Conservation (phyloP, 129 eudicot species). For the Saussurea involucrata region DNA sequence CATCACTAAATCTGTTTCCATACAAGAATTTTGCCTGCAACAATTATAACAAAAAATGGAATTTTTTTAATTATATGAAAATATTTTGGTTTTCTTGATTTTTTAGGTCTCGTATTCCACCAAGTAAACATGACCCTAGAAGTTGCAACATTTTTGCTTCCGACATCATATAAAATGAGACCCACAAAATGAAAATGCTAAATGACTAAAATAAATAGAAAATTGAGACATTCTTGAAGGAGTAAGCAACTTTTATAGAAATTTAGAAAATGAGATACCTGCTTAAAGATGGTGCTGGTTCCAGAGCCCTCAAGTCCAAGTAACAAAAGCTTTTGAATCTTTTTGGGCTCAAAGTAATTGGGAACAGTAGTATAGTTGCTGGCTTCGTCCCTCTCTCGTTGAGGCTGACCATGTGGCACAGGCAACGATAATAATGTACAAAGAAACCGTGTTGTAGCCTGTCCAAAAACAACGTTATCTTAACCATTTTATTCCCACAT, state of each 20-base stretch:
- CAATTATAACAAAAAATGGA: not conserved
- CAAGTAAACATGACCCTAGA: not conserved
- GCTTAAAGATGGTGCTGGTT: constrained; percentile 99
- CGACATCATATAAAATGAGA: not conserved
- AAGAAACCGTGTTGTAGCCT: constrained; percentile 85
- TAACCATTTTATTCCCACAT: not conserved
- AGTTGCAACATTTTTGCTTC: not conserved
- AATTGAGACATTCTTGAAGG: not conserved
- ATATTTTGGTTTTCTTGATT: not conserved
- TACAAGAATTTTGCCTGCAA: constrained; percentile 85
- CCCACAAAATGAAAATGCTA: not conserved
- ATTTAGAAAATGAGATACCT: constrained; percentile 45
- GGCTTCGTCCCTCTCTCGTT: constrained; percentile 65
- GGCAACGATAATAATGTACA: constrained; percentile 79
- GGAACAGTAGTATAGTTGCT: constrained; percentile 72
- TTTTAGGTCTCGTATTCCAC: not conserved
- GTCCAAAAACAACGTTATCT: constrained; percentile 21
- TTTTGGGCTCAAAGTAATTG: constrained; percentile 81
- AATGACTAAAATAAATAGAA: not conserved
- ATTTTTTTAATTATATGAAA: not conserved
- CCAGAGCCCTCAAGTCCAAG: constrained; percentile 93
- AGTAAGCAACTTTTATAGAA: not conserved
- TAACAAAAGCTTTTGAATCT: constrained; percentile 73
- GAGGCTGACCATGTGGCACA: constrained; percentile 87
- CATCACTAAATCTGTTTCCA: constrained; percentile 67